These are phyloP conservation scores for Scalesia atractyloides DNA, from an alignment of 129 eudicot species.

Conservation along the genomic window DNA sequence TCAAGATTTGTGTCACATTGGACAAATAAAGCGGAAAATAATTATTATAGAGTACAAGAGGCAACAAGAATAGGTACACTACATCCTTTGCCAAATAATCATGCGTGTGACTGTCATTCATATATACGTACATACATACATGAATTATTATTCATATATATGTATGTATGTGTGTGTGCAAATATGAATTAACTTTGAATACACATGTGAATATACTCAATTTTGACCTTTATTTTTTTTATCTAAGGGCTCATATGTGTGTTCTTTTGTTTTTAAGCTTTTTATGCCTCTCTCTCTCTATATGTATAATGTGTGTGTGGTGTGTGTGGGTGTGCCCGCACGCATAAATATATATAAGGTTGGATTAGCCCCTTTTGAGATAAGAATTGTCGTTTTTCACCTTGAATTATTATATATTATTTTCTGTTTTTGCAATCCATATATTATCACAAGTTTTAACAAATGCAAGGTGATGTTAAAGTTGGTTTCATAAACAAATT, in stretches of 20 bases:
- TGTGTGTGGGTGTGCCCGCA: neutral
- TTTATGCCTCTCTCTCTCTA: neutral
- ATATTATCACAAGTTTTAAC: neutral
- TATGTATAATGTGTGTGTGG: too few relatives aligned
- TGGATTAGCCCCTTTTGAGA: neutral
- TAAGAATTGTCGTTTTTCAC: neutral
- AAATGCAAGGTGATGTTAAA: neutral
- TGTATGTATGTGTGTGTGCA: neutral
- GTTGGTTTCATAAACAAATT: neutral
- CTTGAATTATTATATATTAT: neutral
- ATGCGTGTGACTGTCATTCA: neutral
- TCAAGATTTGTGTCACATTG: conserved; percentile 59
- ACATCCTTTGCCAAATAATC: conserved; percentile 6
- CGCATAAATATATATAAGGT: neutral
- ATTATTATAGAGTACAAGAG: conserved; percentile 56
- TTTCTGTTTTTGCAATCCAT: neutral
- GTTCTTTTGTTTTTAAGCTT: neutral
- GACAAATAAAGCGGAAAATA: conserved; percentile 34
- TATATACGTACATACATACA: too few relatives aligned
- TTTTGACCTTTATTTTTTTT: too few relatives aligned
- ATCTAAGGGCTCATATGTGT: neutral
- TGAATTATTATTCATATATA: too few relatives aligned
- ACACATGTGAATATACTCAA: neutral
- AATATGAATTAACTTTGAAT: neutral
- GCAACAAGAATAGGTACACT: conserved; percentile 52